Base-by-base conservation (phyloP, 1,284 basidiomycete genomes). In the Pulveroboletus sp. region DNA sequence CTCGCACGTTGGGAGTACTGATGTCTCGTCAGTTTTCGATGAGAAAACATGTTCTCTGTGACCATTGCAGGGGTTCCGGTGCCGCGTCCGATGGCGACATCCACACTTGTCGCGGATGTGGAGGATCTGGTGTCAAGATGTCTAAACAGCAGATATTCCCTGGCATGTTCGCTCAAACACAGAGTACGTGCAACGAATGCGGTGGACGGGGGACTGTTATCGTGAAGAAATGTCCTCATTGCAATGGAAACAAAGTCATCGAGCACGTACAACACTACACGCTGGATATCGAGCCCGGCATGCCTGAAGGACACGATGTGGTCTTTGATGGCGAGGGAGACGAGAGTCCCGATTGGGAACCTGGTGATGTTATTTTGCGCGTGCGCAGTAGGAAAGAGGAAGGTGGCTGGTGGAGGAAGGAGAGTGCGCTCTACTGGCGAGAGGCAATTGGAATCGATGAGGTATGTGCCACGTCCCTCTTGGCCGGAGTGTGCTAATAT, bases 141-240 rank as follows among this genome's bases (percentile, higher is more conserved):
- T 83, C 89, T 54, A 89, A 93, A 55, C 94, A 96, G 71, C 95
- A 96, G 78, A 91, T 98, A 62, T 94, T 96, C 79, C 94, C 94
- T 2, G 94, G 94, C 24, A 96, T 96, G 94, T 91, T 89, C 66
- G 91, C 89, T 0, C 87, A 95, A 75, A 83, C 87, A 58, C 89
- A 94, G 76, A 74, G 82, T 57, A 83, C 86, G 33, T 92, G 92
- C 72, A 84, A 84, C 59, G 86, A 91, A 43, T 98, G 95, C 68
- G 80, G 81, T 47, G 95, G 96, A 7, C 85, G 89, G 54, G 94
- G 95, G 12, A 86, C 83, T 61, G 77, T 87, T 46, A 91, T 97
- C 67, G 84, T 81, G 59, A 83, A 83, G 61, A 77, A 79, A 54
- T 98, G 96, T 66, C 84, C 91, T 2, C 86, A 90, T 64, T 98